phyloP scores from a whole-genome alignment of 2,329 filamentous ascomycete species.

The Exophiala aquamarina region DNA sequence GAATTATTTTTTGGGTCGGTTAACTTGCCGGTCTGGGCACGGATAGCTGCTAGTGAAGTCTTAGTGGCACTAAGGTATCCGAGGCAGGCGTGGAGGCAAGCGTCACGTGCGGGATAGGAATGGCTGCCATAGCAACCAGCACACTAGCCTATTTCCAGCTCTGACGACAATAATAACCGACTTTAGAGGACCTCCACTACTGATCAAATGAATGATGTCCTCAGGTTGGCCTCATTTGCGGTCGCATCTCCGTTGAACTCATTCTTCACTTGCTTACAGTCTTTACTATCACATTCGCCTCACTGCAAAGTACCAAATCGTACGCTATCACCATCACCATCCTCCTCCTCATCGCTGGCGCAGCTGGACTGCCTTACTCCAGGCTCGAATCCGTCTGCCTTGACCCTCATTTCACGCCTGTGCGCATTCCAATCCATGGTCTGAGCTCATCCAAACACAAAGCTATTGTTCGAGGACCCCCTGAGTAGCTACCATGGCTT shows the following conservation, averaged over 20 bases:
- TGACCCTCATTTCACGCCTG: conserved; percentile 14
- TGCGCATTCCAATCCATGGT: conserved; percentile 25
- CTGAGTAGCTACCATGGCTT: conserved; percentile 23
- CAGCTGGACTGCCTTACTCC: conserved; percentile 27
- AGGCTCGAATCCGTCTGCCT: conserved; percentile 5
- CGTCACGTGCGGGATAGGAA: no score
- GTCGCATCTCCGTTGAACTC: conserved; percentile 7
- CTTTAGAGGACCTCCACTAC: no score
- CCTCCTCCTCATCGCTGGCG: conserved; percentile 7
- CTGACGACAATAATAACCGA: no score
- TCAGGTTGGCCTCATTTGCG: conserved; percentile 14
- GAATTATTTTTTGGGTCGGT: no score
- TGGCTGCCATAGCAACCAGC: no score
- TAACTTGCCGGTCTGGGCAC: no score
- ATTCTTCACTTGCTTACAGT: conserved; percentile 9
- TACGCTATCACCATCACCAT: no score
- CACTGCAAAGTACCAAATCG: no score
- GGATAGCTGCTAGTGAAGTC: no score
- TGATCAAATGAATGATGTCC: conserved; percentile 12
- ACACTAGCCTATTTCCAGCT: no score
- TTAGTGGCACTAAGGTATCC: no score
- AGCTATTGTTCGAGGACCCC: conserved; percentile 23
- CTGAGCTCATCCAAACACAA: conserved; percentile 26
- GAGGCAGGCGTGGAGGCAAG: no score
- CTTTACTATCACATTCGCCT: conserved; percentile 5